phyloP scores from a whole-genome alignment of 192 early-diverging fungal genomes.

The Backusella tuberculispora region DNA sequence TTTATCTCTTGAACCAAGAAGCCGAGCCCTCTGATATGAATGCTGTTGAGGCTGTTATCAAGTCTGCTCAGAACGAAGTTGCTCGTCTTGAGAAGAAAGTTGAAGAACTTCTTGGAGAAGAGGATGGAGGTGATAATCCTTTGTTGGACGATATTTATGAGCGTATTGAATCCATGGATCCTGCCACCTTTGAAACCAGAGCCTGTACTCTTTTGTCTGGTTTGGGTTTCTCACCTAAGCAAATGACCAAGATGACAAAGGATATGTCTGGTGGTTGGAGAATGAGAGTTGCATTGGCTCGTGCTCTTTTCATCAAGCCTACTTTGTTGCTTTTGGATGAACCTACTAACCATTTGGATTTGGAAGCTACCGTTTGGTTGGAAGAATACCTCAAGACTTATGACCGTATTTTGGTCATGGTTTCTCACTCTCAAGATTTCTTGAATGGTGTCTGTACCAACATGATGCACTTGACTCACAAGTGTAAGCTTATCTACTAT shows the following conservation, averaged over 20 bases:
- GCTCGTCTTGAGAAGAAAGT: constrained; percentile 90
- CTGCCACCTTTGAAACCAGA: constrained; percentile 91
- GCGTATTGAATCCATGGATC: constrained; percentile 93
- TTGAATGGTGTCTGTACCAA: constrained; percentile 80
- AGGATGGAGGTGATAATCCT: constrained; percentile 83
- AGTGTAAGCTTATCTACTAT: constrained; percentile 92
- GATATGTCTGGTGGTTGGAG: constrained; percentile 99
- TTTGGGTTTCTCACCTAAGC: constrained; percentile 87
- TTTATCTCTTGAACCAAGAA: constrained; percentile 94
- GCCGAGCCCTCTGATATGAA: constrained; percentile 92
- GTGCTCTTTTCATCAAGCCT: constrained; percentile 89
- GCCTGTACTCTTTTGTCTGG: constrained; percentile 91
- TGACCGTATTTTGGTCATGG: constrained; percentile 77
- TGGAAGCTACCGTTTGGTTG: constrained; percentile 74
- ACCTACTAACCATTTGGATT: constrained; percentile 71
- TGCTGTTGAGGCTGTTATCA: constrained; percentile 90
- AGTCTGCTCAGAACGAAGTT: constrained; percentile 87
- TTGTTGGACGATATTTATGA: constrained; percentile 95
- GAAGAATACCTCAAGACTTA: constrained; percentile 76
- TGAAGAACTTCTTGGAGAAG: constrained; percentile 84
- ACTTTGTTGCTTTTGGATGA: constrained; percentile 55
- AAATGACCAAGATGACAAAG: constrained; percentile 93
- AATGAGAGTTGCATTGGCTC: constrained; percentile 97
- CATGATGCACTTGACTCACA: constrained; percentile 91
- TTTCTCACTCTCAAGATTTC: constrained; percentile 84